Evolutionary conservation across 768 basidiomycete genomes (phyloP), one percentile per base, ranked within the genome.

Genomic region (Gautieria morchelliformis): DNA sequence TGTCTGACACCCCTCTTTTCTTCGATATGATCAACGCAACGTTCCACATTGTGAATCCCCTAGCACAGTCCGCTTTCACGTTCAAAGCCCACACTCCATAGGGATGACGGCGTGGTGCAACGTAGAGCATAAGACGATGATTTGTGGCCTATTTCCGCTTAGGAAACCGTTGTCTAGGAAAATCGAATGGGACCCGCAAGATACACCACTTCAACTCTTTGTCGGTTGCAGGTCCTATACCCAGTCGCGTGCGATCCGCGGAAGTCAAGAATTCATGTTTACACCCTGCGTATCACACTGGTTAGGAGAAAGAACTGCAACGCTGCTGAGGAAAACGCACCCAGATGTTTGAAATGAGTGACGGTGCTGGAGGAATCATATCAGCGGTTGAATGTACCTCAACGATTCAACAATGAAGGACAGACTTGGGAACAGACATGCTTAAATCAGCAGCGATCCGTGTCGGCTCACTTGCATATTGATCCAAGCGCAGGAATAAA

Each of bases 401-500:
- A 3, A 27, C 41, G 12, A 37, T 20, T 30, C 7, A 32, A 32
- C 47, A 52, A 54, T 17, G 50, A 41, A 19, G 12, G n/a, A 42
- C 88, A 60, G 64, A 95, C 93, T 81, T 83, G 6, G 74, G 52
- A 11, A 78, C 64, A 3, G 78, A 66, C 75, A 91, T 79, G 61
- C 77, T 81, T 7, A 97, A 70, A 70, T 96, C 94, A 7, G 76
- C 72, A 2, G 92, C 88, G 35, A 96, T 71, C 30, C 78, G 65
- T 1, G 76, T 72, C 0, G 84, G 76, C 61, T 96, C 85, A 0
- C 84, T 79, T 0, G 83, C 81, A 63, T 81, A 95, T 53, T 83
- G 80, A 61, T 96, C 93, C 7, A 93, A 67, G 50, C 79, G 82
- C 30, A 96, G 78, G 64, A 85, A 89, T 0, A 95, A 72, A 1